These are phyloP conservation scores for Diaporthe aspalathi DNA, from an alignment of 2,329 filamentous ascomycete genomes.

Conservation along the genomic window DNA sequence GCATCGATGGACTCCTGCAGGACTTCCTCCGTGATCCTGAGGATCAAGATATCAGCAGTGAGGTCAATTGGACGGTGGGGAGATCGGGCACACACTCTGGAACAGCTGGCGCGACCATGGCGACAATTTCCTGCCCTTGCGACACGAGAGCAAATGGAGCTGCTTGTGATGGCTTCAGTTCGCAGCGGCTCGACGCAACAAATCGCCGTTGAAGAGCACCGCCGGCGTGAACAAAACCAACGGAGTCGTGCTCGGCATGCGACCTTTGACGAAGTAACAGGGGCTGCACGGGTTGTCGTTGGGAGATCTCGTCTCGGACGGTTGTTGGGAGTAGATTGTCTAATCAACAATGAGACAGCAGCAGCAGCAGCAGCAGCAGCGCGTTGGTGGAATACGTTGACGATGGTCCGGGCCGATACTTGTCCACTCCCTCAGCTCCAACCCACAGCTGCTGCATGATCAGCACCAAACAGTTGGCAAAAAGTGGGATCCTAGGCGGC, in stretches of 20 bases:
- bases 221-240: constrained; percentile 20
- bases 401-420: constrained; percentile 30
- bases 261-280: constrained; percentile 6
- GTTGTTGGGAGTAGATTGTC: constrained; percentile 6
- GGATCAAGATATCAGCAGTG: constrained; percentile 40
- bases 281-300: constrained; percentile 22
- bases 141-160: constrained; percentile 28
- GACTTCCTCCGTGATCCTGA: constrained; percentile 92
- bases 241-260: constrained; percentile 37
- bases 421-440: constrained; percentile 27
- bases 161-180: constrained; percentile 19
- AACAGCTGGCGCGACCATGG: constrained; percentile 80
- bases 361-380: constrained; percentile 11
- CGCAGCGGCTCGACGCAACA: constrained; percentile 30
- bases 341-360: constrained; percentile 17
- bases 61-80: constrained; percentile 28
- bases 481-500: constrained; percentile 22
- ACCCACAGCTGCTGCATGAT: constrained; percentile 21
- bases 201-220: constrained; percentile 18
- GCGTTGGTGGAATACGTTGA: constrained; percentile 31
- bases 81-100: constrained; percentile 70
- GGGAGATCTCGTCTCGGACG: not conserved
- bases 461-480: constrained; percentile 30
- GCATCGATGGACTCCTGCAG: constrained; percentile 92
- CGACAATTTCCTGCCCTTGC: constrained; percentile 44